Conservation (phyloP, 805 yeast genomes). For the Starmerella khaoyaiensis region DNA sequence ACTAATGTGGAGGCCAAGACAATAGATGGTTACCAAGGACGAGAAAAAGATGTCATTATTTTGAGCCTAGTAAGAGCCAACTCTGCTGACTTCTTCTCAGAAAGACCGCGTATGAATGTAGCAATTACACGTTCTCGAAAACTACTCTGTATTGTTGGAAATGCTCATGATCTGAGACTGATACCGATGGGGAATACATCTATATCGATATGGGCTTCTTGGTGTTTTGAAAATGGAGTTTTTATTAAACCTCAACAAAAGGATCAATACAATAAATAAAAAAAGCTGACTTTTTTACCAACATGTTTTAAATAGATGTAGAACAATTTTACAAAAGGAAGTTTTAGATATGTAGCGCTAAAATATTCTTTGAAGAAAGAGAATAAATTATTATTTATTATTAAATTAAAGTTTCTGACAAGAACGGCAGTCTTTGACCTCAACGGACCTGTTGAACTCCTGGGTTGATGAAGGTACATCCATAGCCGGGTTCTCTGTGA, state of each 20-base stretch:
- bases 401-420: slow-evolving; percentile 17
- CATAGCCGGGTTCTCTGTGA: slow-evolving; percentile 65
- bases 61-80: background rate
- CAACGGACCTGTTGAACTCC: slow-evolving; percentile 48
- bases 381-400: no score
- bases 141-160: background rate
- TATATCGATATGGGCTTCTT: no score
- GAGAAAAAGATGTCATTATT: background rate
- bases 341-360: no score
- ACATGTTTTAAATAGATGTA: no score
- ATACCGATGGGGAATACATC: no score
- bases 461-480: slow-evolving; percentile 63
- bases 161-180: no score
- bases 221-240: no score
- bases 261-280: no score
- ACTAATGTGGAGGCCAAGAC: background rate
- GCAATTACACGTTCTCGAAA: background rate
- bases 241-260: no score
- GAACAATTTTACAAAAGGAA: no score
- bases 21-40: background rate
- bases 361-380: no score
- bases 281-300: no score
- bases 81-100: background rate
- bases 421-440: slow-evolving; percentile 21
- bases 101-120: background rate